These are phyloP conservation scores for Parsonsia alboflavescens DNA, from an alignment of 257 asterid species.

Conservation along the genomic window DNA sequence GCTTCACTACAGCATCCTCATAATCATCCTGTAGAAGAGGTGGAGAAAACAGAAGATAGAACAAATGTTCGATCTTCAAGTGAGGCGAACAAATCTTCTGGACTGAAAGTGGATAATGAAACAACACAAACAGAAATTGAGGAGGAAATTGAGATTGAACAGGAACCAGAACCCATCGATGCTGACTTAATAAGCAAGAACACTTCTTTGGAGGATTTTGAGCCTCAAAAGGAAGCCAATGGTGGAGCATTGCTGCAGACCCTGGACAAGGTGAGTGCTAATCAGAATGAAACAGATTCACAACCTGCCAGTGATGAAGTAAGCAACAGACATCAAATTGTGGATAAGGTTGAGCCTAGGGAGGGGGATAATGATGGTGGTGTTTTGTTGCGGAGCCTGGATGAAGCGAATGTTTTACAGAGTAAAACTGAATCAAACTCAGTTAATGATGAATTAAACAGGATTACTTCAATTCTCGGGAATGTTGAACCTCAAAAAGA, in stretches of 20 bases:
- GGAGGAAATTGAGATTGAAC: constrained; percentile 24
- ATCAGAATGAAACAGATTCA: not conserved
- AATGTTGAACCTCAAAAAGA: constrained; percentile 17
- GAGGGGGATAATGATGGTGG: constrained; percentile 12
- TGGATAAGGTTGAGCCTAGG: constrained; percentile 21
- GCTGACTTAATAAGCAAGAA: constrained; percentile 25
- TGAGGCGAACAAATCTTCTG: constrained; percentile 15
- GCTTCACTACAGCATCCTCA: constrained; percentile 29
- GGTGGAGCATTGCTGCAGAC: not conserved
- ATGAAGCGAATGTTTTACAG: not conserved
- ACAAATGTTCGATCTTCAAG: constrained; percentile 10
- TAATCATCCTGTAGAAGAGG: constrained; percentile 26
- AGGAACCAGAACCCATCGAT: constrained; percentile 24
- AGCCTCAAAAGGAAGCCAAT: constrained; percentile 10
- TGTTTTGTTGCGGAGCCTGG: not conserved
- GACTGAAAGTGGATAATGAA: constrained; percentile 8
- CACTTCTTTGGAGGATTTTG: constrained; percentile 18
- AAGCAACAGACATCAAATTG: constrained; percentile 18
- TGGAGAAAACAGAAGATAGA: constrained; percentile 20
- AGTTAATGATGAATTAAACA: not conserved
- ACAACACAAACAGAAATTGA: constrained; percentile 1
- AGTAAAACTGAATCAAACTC: not conserved
- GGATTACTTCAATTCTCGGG: not conserved
- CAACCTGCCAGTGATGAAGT: constrained; percentile 13
- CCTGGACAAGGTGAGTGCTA: not conserved